Conservation (phyloP, 495 filamentous ascomycete species). For the Gamarada debralockiae region DNA sequence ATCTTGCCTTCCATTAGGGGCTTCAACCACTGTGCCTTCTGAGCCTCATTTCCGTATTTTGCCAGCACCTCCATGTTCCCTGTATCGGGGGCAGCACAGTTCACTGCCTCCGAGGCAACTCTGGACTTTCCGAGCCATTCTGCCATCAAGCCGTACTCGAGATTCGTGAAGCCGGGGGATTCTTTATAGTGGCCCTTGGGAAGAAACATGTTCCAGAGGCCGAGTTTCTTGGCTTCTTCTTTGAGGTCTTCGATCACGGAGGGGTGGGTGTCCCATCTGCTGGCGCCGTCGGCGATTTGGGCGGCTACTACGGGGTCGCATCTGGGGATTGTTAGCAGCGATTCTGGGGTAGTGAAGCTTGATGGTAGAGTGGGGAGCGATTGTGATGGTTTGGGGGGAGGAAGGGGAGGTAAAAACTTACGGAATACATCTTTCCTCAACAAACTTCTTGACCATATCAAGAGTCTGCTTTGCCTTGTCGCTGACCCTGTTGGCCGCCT, state of each 20-base stretch:
- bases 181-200: conserved; percentile 92
- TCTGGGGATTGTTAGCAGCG: conserved; percentile 20
- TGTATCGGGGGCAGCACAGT: conserved; percentile 88
- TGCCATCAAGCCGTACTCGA: conserved; percentile 93
- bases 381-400: not conserved
- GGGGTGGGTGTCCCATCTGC: conserved; percentile 75
- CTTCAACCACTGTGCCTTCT: conserved; percentile 82
- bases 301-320: conserved; percentile 74
- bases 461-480: conserved; percentile 70
- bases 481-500: conserved; percentile 62
- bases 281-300: conserved; percentile 70
- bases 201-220: conserved; percentile 98
- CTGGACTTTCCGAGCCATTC: conserved; percentile 81
- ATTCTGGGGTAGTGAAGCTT: not conserved
- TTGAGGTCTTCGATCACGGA: conserved; percentile 85
- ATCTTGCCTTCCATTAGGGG: conserved; percentile 84
- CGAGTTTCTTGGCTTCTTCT: conserved; percentile 73
- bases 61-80: conserved; percentile 96
- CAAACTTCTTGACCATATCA: conserved; percentile 82
- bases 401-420: conserved; percentile 29
- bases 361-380: not conserved
- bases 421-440: conserved; percentile 93
- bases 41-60: conserved; percentile 87
- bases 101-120: conserved; percentile 80
- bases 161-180: conserved; percentile 84